phyloP scores from a whole-genome alignment of 2,329 filamentous ascomycete species.

The Botrytis paeoniae region DNA sequence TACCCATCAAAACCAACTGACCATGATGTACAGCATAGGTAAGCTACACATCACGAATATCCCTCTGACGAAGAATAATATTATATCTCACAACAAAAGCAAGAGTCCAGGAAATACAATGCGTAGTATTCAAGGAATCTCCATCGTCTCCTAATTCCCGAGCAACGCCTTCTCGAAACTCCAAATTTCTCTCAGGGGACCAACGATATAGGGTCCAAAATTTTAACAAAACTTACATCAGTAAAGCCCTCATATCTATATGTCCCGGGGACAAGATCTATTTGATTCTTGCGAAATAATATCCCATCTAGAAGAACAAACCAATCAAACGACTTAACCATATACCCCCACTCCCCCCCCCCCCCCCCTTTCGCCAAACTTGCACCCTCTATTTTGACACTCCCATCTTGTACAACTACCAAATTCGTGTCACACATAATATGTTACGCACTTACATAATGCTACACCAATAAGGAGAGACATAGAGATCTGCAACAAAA shows the following conservation, averaged over 20 bases:
- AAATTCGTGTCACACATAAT: neutral
- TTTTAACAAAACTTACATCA: constrained; percentile 4
- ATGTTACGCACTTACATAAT: neutral
- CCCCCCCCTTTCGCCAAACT: neutral
- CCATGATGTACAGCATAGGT: neutral
- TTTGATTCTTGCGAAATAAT: neutral
- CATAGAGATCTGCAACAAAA: neutral
- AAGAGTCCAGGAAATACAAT: neutral
- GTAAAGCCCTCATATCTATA: constrained; percentile 15
- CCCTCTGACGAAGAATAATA: constrained; percentile 17
- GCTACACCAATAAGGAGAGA: neutral
- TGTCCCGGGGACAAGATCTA: constrained; percentile 18
- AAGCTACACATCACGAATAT: constrained; percentile 9
- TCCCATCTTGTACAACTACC: neutral
- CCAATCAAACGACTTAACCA: neutral
- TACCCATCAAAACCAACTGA: neutral
- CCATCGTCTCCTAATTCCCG: no score
- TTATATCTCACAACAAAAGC: constrained; percentile 12
- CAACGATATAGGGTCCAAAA: no score
- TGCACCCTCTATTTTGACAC: constrained; percentile 21
- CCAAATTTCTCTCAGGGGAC: neutral
- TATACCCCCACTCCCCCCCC: no score
- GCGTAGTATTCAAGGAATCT: constrained; percentile 36
- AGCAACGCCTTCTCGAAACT: constrained; percentile 10
- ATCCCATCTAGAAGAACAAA: constrained; percentile 7